Evolutionary conservation across 2,329 filamentous ascomycete species (phyloP).

Genomic region (Talaromyces piceae): DNA sequence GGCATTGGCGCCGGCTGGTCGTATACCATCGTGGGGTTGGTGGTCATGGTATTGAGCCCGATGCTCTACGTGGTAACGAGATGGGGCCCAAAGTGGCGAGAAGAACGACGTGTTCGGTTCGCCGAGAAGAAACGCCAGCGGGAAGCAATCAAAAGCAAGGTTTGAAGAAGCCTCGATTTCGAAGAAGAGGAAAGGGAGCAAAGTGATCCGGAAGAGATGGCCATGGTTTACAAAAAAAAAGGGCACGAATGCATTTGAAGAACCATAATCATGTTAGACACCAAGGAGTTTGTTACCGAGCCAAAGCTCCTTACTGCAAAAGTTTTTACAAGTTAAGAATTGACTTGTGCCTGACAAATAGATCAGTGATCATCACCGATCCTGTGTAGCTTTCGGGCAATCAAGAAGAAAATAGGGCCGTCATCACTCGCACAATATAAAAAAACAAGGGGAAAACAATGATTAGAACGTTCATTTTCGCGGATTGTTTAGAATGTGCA

Average conservation of each 20-base stretch:
- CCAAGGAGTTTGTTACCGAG: too few relatives aligned
- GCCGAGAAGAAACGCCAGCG: background rate
- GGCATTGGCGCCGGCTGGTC: constrained; percentile 23
- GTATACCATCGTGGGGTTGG: constrained; percentile 33
- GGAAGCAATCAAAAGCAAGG: background rate
- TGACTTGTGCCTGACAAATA: too few relatives aligned
- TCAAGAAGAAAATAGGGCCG: too few relatives aligned
- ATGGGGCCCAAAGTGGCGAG: constrained; percentile 34
- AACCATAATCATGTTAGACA: too few relatives aligned
- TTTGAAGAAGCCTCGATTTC: background rate
- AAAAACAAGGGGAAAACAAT: background rate
- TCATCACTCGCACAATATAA: too few relatives aligned
- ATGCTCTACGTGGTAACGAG: constrained; percentile 33
- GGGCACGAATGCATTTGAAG: too few relatives aligned
- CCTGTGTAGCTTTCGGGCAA: too few relatives aligned
- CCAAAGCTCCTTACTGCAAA: too few relatives aligned
- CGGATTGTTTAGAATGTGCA: background rate
- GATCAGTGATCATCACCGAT: too few relatives aligned
- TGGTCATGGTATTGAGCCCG: constrained; percentile 32
- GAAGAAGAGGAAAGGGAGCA: background rate
- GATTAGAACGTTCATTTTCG: background rate
- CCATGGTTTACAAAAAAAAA: background rate
- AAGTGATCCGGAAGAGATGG: background rate
- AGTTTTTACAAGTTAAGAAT: too few relatives aligned
- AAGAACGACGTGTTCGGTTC: background rate